A percentile compares a stretch with the other conserved stretches of the same genome.
These are phyloP conservation scores for Fusarium sp. DNA, from an alignment of 2,329 filamentous ascomycete genomes.

Conservation along the genomic window DNA sequence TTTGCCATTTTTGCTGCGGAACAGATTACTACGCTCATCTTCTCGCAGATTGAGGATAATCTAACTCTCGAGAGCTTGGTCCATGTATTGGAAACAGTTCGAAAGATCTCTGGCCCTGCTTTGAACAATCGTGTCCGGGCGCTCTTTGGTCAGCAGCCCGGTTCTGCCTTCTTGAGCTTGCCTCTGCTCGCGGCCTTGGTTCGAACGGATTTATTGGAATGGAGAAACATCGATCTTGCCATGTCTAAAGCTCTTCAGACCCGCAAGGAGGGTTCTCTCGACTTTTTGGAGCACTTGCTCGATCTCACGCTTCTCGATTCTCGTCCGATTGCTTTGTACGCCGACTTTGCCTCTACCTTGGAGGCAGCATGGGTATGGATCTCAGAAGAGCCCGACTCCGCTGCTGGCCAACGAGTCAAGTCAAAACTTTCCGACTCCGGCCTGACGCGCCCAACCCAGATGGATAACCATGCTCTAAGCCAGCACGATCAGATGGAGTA, in stretches of 20 bases:
- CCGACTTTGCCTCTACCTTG: conserved; percentile 87
- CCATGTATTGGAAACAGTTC: conserved; percentile 70
- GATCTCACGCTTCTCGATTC: conserved; percentile 84
- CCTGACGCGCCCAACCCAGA: conserved; percentile 56
- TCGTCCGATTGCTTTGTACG: conserved; percentile 80
- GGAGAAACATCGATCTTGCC: conserved; percentile 76
- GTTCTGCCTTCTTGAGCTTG: conserved; percentile 68
- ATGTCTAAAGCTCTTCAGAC: conserved; percentile 79
- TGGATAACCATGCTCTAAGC: conserved; percentile 63
- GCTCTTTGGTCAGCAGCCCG: conserved; percentile 69
- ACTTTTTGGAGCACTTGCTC: conserved; percentile 84
- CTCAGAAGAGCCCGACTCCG: conserved; percentile 75
- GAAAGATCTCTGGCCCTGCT: conserved; percentile 69
- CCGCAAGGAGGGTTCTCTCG: conserved; percentile 78
- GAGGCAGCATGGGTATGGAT: conserved; percentile 87
- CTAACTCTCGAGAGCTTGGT: conserved; percentile 72
- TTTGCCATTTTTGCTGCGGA: conserved; percentile 71
- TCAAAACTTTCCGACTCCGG: conserved; percentile 65
- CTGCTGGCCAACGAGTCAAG: conserved; percentile 78
- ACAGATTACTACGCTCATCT: conserved; percentile 69
- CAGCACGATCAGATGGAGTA: conserved; percentile 91
- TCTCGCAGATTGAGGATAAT: conserved; percentile 66
- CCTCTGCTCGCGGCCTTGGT: conserved; percentile 70
- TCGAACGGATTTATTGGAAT: conserved; percentile 72
- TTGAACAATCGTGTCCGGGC: conserved; percentile 68